Evolutionary conservation across 345 rosid species (phyloP).

Genomic region (Isatis tinctoria): DNA sequence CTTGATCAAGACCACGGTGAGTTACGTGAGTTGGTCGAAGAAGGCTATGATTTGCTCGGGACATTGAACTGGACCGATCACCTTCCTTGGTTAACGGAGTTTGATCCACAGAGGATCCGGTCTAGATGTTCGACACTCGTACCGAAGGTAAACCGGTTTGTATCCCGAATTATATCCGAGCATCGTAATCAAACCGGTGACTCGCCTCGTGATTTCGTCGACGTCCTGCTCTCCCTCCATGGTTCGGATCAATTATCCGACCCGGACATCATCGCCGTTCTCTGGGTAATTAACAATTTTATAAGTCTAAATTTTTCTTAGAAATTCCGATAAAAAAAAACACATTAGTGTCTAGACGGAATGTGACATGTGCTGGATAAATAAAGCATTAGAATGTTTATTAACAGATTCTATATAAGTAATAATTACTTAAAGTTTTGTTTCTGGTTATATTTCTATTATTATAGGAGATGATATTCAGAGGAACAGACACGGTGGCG

Average conservation of each 20-base stretch:
- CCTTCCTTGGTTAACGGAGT: constrained; percentile 59
- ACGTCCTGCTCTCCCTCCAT: constrained; percentile 57
- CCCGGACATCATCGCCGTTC: constrained; percentile 69
- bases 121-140: constrained; percentile 59
- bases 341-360: neutral
- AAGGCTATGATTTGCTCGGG: constrained; percentile 66
- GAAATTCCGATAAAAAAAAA: neutral
- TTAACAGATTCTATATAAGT: constrained; percentile 23
- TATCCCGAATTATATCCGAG: constrained; percentile 45
- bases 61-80: constrained; percentile 68
- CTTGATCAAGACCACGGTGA: constrained; percentile 35
- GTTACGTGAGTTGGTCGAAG: constrained; percentile 51
- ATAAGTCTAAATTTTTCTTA: neutral
- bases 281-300: constrained; percentile 49
- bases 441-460: neutral
- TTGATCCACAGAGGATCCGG: constrained; percentile 66
- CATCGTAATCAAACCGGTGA: constrained; percentile 38
- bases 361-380: constrained; percentile 18
- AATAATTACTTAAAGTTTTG: neutral
- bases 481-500: constrained; percentile 89
- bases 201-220: constrained; percentile 55
- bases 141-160: constrained; percentile 64
- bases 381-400: constrained; percentile 1
- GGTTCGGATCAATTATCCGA: constrained; percentile 52
- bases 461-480: constrained; percentile 79